Base-by-base conservation (phyloP, 192 early-diverging fungal species). In the Backusella circina region DNA sequence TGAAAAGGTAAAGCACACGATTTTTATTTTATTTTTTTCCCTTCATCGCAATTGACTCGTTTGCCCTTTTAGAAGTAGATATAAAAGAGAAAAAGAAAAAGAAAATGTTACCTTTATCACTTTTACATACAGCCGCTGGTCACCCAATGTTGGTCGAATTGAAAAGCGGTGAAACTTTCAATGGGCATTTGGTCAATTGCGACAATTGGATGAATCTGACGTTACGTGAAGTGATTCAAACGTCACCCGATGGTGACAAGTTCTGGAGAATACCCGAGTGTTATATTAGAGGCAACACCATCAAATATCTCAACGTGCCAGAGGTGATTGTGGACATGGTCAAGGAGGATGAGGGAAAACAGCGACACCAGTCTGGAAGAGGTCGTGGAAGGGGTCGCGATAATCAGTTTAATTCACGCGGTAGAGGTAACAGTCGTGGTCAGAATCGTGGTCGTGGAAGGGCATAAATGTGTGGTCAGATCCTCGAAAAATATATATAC, bases 181-280 rank as follows among this genome's bases (percentile, higher is more conserved):
- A 97, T 79, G 98, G 98, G 12, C 95, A 97, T 85, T 90, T 99
- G 84, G 94, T 95, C 70, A 95, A 91, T 77, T 98, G 95, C 86
- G 94, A 98, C 82, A 95, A 95, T 76, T 98, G 95, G 90, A 99
- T 98, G 98, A 99, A 99, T 84, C 86, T 99, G 79, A 95, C 92
- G 41, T 85, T 99, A 30, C 90, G 93, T 69, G 96, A 98, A 79
- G 96, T 98, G 26, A 97, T 98, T 77, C 93, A 93, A 81, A 99
- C 97, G 0, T 91, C 90, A 0, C 91, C 95, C 37, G 95, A 96
- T 80, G 95, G 95, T n/a, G 93, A 97, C 81, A 85, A 89, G 65
- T 99, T 99, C 79, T 96, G 92, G 92, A 90, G 93, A 30, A 86
- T 99, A 50, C 88, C 92, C 9, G 97, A 98, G 79, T 92, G 93